Base-by-base conservation (phyloP, 306 rosid genomes). In the Cicer judaicum region DNA sequence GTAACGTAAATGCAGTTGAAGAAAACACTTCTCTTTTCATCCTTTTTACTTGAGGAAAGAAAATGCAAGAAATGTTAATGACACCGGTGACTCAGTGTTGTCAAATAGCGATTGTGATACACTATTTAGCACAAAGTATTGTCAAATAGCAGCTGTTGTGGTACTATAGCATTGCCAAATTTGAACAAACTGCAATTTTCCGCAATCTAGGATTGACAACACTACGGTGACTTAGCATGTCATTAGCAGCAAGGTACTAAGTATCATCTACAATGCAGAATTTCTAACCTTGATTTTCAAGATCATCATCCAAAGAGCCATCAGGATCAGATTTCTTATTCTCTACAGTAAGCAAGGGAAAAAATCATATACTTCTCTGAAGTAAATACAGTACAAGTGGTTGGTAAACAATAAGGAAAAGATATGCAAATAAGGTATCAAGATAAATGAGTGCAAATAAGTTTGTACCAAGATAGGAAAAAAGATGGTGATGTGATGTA, bases 381-480 rank as follows among this genome's bases (percentile, higher is more conserved):
- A 42, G 49, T 50, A 57, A 53, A 64, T 42, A 48, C 12, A 53
- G 59, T 42, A 48, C 12, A 40, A 16, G 66, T 2, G n/a, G 72
- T 29, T 62, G 19, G 73, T 64, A 57, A 60, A 59, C 63, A 71
- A 73, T 57, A 39, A 36, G 29, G 79, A 39, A 75, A 71, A 70
- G 56, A 72, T 38, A 61, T 49, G 80, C 54, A 74, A 75, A 77
- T 74, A 21, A 80, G 69, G 61, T 68, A 67, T 74, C 14, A 77
- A 74, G 49, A 79, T 73, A 67, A 66, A 68, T 39, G 75, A 61
- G 71, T 18, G 68, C 56, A 81, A 75, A 79, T 47, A 73, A 80
- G 68, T 50, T 49, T 50, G 68, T 81, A 94, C 99, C 99, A 62
- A 87, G 84, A 78, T 92, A 87, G 65, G 99, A 90, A 81, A 94